Evolutionary conservation across 805 yeast species (phyloP).

Genomic region (Pichia paraexigua): DNA sequence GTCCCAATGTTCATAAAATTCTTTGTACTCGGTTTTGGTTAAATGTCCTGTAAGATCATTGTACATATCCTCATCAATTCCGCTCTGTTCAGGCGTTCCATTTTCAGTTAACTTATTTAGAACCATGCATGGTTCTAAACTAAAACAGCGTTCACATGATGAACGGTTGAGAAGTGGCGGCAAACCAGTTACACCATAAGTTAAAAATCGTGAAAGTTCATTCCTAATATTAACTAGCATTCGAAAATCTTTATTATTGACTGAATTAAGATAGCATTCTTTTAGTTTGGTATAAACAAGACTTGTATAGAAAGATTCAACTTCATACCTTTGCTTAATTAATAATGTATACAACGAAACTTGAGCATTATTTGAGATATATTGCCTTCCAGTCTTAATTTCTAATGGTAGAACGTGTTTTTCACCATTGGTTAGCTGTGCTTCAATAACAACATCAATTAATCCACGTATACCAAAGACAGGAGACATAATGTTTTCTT

Average conservation of each 20-base stretch:
- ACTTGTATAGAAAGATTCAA: conserved; percentile 55
- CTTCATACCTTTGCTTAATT: conserved; percentile 69
- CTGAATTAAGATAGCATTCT: conserved; percentile 34
- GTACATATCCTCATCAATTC: conserved; percentile 42
- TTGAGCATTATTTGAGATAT: conserved; percentile 75
- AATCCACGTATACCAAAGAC: conserved; percentile 82
- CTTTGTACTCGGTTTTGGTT: conserved; percentile 32
- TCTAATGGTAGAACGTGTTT: conserved; percentile 70
- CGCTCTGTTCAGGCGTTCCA: conserved; percentile 49
- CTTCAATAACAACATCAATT: conserved; percentile 80
- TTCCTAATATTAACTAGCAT: conserved; percentile 69
- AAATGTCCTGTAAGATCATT: conserved; percentile 45
- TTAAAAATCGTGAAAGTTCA: conserved; percentile 50
- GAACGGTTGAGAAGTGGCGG: conserved; percentile 49
- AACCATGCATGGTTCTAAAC: conserved; percentile 55
- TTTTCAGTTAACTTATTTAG: conserved; percentile 50
- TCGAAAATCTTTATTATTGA: conserved; percentile 49
- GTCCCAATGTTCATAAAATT: conserved; percentile 71
- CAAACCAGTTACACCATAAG: conserved; percentile 39
- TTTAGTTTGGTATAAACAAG: conserved; percentile 67
- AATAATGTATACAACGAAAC: conserved; percentile 73
- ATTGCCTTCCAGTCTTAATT: conserved; percentile 74
- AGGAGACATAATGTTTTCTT: conserved; percentile 90
- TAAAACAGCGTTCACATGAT: conserved; percentile 54
- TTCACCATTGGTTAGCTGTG: conserved; percentile 36